Evolutionary conservation across 2,329 filamentous ascomycete genomes (phyloP).

Genomic region (Diaporthe sp.): DNA sequence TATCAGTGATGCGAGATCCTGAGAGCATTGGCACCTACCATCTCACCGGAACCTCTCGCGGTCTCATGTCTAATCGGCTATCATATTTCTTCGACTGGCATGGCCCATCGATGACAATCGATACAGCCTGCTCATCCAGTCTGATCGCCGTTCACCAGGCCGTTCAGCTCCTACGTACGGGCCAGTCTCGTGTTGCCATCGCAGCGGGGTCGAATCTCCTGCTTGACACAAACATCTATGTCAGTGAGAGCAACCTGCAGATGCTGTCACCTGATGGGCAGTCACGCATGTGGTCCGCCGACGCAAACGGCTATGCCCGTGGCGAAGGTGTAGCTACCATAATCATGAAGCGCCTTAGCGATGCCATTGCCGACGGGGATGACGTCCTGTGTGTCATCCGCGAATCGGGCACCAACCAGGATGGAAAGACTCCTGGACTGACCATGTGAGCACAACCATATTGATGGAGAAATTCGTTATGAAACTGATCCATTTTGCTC

Average conservation of each 20-base stretch:
- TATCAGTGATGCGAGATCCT: slow-evolving; percentile 37
- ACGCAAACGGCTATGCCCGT: background rate
- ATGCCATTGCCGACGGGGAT: background rate
- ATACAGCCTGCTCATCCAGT: slow-evolving; percentile 59
- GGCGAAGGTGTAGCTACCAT: slow-evolving; percentile 6
- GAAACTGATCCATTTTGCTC: background rate
- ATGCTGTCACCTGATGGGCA: slow-evolving; percentile 2
- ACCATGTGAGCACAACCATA: background rate
- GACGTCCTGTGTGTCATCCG: background rate
- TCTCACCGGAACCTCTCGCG: slow-evolving; percentile 50
- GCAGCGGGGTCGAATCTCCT: slow-evolving; percentile 53
- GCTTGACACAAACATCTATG: slow-evolving; percentile 44
- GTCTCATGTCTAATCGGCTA: slow-evolving; percentile 54
- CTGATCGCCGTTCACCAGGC: slow-evolving; percentile 57
- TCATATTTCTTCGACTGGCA: slow-evolving; percentile 57
- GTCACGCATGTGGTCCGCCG: slow-evolving; percentile 28
- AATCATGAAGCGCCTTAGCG: background rate
- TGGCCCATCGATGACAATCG: slow-evolving; percentile 57
- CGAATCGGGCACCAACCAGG: slow-evolving; percentile 5
- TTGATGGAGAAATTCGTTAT: accelerated
- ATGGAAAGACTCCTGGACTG: slow-evolving; percentile 18
- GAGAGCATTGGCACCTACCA: slow-evolving; percentile 46
- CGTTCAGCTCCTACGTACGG: slow-evolving; percentile 50
- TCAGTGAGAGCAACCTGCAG: slow-evolving; percentile 36
- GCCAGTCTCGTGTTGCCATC: slow-evolving; percentile 50